These are phyloP conservation scores for Psidium friedrichsthalianum DNA, from an alignment of 345 rosid species.

Conservation along the genomic window DNA sequence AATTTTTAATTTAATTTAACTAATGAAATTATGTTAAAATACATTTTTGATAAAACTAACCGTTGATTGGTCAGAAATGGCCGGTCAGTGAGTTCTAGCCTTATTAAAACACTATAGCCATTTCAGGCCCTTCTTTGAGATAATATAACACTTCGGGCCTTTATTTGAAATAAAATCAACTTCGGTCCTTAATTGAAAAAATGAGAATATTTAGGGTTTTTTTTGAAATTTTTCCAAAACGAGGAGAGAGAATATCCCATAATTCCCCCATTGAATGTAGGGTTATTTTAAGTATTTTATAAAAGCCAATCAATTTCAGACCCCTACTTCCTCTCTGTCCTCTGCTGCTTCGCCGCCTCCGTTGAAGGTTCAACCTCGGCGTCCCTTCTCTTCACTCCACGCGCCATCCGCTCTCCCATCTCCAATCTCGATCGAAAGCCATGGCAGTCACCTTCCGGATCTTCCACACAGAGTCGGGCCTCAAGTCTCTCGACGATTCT, in stretches of 20 bases:
- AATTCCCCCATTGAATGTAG: neutral
- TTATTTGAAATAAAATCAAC: no score
- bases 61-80: no score
- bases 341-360: neutral
- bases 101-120: no score
- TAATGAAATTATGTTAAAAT: no score
- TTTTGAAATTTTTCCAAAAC: neutral
- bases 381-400: neutral
- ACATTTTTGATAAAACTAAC: no score
- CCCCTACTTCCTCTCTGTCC: neutral
- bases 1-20: no score
- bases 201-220: no score
- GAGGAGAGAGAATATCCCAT: neutral
- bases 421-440: neutral
- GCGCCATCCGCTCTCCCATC: neutral
- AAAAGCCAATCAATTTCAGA: neutral
- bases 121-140: no score
- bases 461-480: conserved; percentile 81
- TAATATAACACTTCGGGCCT: no score
- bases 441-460: conserved; percentile 85
- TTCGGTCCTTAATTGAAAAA: no score
- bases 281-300: neutral
- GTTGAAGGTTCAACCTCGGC: neutral
- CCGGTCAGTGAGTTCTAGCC: no score
- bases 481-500: conserved; percentile 64